phyloP scores from a whole-genome alignment of 179 eudicot genomes.

The Spinacia oleracea region DNA sequence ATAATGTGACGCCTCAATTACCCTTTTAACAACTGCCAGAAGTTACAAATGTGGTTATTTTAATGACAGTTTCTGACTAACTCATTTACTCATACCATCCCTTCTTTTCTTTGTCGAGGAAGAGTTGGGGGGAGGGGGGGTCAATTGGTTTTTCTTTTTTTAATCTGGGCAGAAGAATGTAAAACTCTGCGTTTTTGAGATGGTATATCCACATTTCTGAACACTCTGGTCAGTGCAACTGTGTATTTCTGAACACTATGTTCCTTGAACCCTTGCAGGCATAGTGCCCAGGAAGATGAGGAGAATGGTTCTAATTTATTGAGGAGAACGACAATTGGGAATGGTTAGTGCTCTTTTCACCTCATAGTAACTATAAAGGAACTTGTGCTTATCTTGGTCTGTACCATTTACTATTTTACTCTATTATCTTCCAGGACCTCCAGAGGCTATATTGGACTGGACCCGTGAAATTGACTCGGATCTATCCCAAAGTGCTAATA shows the following conservation, averaged over 20 bases:
- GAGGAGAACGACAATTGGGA: constrained; percentile 95
- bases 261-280: constrained; percentile 48
- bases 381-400: constrained; percentile 22
- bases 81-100: neutral
- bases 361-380: neutral
- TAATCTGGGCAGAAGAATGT: neutral
- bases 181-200: neutral
- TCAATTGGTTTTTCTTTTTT: too few relatives aligned
- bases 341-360: constrained; percentile 48
- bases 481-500: constrained; percentile 65
- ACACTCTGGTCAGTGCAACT: neutral
- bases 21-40: neutral
- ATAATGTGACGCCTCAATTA: neutral
- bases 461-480: constrained; percentile 81
- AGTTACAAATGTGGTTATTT: neutral
- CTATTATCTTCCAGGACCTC: constrained; percentile 65
- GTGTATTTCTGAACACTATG: constrained; percentile 2
- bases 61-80: neutral
- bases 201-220: neutral
- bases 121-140: neutral
- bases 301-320: constrained; percentile 58
- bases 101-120: neutral
- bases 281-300: constrained; percentile 89
- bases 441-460: constrained; percentile 92
- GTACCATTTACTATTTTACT: neutral